Conservation (phyloP, 2,329 filamentous ascomycete species). For the Monascus ruber region DNA sequence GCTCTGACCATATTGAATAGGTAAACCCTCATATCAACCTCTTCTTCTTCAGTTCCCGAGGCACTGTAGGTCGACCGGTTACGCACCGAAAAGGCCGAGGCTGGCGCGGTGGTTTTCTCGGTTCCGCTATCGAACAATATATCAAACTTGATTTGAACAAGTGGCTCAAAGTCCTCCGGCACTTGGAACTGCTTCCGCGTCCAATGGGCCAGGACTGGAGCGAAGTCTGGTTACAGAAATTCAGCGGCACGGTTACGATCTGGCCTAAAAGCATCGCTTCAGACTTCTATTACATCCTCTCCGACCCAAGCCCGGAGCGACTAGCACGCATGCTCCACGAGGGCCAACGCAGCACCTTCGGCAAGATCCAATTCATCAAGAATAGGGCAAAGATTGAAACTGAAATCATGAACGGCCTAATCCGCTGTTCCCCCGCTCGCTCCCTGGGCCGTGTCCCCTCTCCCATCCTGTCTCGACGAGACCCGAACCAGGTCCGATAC, state of each 20-base stretch:
- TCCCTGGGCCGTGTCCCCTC: constrained; percentile 9
- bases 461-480: constrained; percentile 18
- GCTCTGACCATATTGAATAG: constrained; percentile 36
- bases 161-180: constrained; percentile 89
- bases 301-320: constrained; percentile 64
- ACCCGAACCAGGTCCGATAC: constrained; percentile 2
- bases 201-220: constrained; percentile 94
- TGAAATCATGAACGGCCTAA: constrained; percentile 46
- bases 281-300: constrained; percentile 78
- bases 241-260: constrained; percentile 88
- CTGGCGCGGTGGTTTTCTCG: constrained; percentile 91
- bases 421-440: constrained; percentile 15
- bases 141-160: constrained; percentile 95
- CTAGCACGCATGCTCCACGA: constrained; percentile 82
- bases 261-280: constrained; percentile 73
- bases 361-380: constrained; percentile 79
- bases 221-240: constrained; percentile 90
- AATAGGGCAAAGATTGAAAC: constrained; percentile 80
- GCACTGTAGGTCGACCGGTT: constrained; percentile 82
- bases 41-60: constrained; percentile 95
- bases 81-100: constrained; percentile 87
- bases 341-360: constrained; percentile 79
- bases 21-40: constrained; percentile 97
- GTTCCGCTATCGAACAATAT: constrained; percentile 84
- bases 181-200: constrained; percentile 81